Percentiles rank a stretch among this genome's conserved stretches.
These are phyloP conservation scores for Gossypium gossypioides DNA, from an alignment of 441 rosid genomes.

Conservation along the genomic window DNA sequence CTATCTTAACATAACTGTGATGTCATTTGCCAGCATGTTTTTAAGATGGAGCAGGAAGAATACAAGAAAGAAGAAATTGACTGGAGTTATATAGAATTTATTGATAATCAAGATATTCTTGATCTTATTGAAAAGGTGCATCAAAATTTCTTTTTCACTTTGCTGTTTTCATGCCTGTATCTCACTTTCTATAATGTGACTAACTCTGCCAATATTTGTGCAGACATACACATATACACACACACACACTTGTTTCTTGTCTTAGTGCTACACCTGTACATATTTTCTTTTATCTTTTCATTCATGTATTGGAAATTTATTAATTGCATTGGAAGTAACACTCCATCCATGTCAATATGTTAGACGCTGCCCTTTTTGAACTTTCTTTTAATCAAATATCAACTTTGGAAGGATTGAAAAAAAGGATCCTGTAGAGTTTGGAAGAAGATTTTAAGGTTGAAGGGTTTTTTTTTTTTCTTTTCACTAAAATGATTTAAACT, in stretches of 20 bases:
- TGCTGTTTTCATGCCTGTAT: constrained; percentile 5
- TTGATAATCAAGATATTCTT: constrained; percentile 68
- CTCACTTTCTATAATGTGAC: not conserved
- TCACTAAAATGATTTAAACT: not conserved
- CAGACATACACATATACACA: not conserved
- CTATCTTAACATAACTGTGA: constrained; percentile 1
- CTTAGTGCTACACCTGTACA: too few relatives aligned
- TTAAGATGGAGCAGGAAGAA: constrained; percentile 83
- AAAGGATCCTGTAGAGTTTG: not conserved
- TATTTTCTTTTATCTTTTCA: not conserved
- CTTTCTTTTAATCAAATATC: not conserved
- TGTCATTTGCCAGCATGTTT: constrained; percentile 50
- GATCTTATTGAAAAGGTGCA: constrained; percentile 60
- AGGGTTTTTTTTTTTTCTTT: not conserved
- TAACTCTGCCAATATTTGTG: not conserved
- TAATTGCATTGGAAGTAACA: not conserved
- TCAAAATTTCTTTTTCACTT: not conserved
- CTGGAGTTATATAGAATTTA: constrained; percentile 73
- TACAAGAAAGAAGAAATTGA: constrained; percentile 65
- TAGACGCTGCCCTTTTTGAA: not conserved
- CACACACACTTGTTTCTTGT: too few relatives aligned
- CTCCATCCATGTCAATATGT: not conserved
- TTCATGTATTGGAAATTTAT: not conserved
- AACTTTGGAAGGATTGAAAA: not conserved
- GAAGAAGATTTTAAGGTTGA: not conserved